Evolutionary conservation across 306 rosid genomes (phyloP), one percentile per base, ranked within the genome.

Genomic region (Pueraria montana): DNA sequence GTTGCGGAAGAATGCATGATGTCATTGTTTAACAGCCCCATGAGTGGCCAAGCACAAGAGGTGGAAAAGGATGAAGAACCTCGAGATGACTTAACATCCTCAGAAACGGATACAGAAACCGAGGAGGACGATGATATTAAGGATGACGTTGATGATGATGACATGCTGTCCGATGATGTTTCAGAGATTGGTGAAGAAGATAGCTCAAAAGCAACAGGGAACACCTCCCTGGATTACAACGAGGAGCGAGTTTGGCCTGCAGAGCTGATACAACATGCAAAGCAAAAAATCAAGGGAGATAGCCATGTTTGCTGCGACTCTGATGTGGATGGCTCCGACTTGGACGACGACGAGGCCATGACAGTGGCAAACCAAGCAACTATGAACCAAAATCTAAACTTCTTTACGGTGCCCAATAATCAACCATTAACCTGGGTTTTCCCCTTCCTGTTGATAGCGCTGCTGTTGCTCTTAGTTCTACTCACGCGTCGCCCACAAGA

Each of bases 211-310:
- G 86, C 14, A 77, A 77, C 73, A 2, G 85, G 68, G 34, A 43
- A 74, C 36, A 74, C 84, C 55, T 49, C 89, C 65, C 26, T 80
- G 70, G 82, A 87, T 52, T 70, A 76, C 53, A 80, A 79, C 2
- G 74, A 81, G 32, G 84, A 66, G 10, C 40, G 76, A 53, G 17
- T 75, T 74, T 85, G 85, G 89, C 84, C 86, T 4, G 74, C 78
- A 32, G 81, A 87, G 80, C 3, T 75, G 80, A 71, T 70, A 46
- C 73, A 58, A 27, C 83, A 81, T 66, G 45, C 63, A 36, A 27
- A 49, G 23, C 48, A 20, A 45, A 55, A 72, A 56, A 10, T 63
- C 55, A 80, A 79, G 81, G 83, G 53, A 84, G 14, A 42, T 9
- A 32, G 21, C 43, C 26, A 49, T 58, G 56, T 7, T 42, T 42